Base-by-base conservation (phyloP, 2,329 filamentous ascomycete genomes). In the Fonsecaea multimorphosa region DNA sequence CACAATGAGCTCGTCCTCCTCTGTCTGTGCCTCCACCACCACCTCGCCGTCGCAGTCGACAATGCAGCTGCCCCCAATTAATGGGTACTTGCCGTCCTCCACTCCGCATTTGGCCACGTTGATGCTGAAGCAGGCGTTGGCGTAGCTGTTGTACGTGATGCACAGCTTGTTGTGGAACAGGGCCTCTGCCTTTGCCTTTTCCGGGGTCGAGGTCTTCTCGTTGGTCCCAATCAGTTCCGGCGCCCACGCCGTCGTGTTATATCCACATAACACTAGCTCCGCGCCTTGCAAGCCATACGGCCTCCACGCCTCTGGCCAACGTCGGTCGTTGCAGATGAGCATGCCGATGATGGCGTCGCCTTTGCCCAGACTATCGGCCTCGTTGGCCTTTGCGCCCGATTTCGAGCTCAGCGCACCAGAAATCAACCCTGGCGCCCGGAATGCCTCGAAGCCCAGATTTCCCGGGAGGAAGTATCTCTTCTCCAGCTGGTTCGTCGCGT, bases 291-390 rank as follows among this genome's bases (percentile, higher is more conserved):
- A 75, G 0, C 83, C 82, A 68, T 84, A 82, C 19, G 77, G 76
- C 36, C 84, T 74, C 83, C 84, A 86, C 0, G 79, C 80, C 69
- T 86, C 84, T 1, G 81, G 77, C 84, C 84, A 86, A 7, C 84
- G 77, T 3, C 83, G 74, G 72, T 85, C 84, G 69, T 85, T 86
- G 74, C 84, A 86, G 61, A 85, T 84, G 72, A 86, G 76, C 82
- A 85, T 84, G 8, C 84, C 77, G 32, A 85, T 55, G 52, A 86
- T 84, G 2, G 83, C 80, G 70, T 86, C 83, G 1, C 82, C 81
- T 62, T 77, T 78, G 8, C 76, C 75, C 14, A 68, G 68, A 1
- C 66, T 72, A 14, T 68, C 69, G 7, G 65, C 60, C 0, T 69
- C 68, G 5, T 69, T 67, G 19, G 68, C 70, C 34, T 73, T 60